phyloP scores from a whole-genome alignment of 2,329 filamentous ascomycete genomes.

The Colletotrichum scovillei region DNA sequence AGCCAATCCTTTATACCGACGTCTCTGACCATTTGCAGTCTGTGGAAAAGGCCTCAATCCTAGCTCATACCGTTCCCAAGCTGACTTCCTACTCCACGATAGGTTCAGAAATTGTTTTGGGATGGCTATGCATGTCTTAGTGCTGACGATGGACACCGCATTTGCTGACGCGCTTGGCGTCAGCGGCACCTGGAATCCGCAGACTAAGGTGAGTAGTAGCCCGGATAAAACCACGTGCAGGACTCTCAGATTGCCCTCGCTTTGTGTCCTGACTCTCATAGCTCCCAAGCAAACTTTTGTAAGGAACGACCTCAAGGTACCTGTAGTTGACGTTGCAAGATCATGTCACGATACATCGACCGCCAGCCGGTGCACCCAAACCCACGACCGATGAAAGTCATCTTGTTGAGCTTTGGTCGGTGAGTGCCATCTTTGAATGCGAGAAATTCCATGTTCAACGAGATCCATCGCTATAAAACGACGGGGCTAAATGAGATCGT shows the following conservation, averaged over 20 bases:
- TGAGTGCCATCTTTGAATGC: conserved; percentile 30
- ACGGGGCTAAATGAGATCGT: no score
- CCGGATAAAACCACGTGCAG: not conserved
- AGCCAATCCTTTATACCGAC: no score
- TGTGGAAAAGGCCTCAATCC: no score
- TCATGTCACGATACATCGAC: conserved; percentile 50
- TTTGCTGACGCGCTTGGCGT: not conserved
- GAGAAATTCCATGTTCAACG: no score
- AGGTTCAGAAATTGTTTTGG: not conserved
- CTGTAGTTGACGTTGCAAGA: not conserved
- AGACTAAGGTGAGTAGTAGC: not conserved
- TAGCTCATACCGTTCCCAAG: no score
- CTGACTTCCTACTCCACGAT: not conserved
- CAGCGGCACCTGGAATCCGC: not conserved
- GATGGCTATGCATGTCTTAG: not conserved
- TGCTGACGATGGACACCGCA: not conserved
- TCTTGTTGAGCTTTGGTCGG: conserved; percentile 52
- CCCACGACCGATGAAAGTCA: conserved; percentile 46
- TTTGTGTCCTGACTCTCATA: not conserved
- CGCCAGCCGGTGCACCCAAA: conserved; percentile 44
- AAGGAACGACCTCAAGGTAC: no score
- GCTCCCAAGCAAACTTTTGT: not conserved
- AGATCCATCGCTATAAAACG: not conserved
- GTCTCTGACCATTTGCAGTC: no score
- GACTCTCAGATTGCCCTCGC: not conserved